These are phyloP conservation scores for Solidago caesia DNA, from an alignment of 129 eudicot genomes.

Conservation along the genomic window DNA sequence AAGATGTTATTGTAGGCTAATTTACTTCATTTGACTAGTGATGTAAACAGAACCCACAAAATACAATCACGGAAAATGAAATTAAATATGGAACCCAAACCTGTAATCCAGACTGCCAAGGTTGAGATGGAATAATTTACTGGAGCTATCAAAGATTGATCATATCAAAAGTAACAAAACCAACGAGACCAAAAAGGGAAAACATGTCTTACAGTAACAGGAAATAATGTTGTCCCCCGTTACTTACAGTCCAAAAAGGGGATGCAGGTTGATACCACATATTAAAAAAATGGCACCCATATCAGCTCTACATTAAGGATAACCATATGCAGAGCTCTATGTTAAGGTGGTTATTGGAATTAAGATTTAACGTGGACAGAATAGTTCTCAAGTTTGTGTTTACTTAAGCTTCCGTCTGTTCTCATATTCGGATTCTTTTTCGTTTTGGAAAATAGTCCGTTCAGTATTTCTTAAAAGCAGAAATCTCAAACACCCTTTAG, in stretches of 20 bases:
- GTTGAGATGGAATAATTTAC: background rate
- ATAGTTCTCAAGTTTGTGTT: background rate
- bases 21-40: background rate
- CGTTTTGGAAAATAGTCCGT: background rate
- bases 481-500: background rate
- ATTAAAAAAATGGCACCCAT: background rate
- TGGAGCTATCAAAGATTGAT: background rate
- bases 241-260: background rate
- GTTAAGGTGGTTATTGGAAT: background rate
- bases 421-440: conserved; percentile 13
- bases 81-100: background rate
- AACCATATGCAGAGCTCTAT: background rate
- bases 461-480: background rate
- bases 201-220: background rate
- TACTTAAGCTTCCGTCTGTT: background rate
- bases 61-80: background rate
- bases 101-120: background rate
- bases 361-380: background rate
- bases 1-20: no score
- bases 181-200: background rate
- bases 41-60: background rate
- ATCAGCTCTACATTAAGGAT: background rate
- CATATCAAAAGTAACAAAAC: background rate
- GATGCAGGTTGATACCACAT: background rate
- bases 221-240: background rate